phyloP scores from a whole-genome alignment of 1,139 yeast species.

The Kurtzmaniella quercitrusa region DNA sequence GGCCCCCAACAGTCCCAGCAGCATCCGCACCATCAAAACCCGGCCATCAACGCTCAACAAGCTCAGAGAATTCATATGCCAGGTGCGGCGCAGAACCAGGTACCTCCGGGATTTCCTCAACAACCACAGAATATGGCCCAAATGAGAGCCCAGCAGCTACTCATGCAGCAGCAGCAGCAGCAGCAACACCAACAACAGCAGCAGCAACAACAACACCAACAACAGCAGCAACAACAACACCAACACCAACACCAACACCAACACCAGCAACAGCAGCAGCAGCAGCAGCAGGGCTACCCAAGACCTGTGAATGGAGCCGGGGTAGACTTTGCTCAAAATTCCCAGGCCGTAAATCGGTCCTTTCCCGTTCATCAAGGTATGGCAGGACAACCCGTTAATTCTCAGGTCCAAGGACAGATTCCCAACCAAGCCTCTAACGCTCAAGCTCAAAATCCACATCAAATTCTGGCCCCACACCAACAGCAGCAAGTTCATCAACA shows the following conservation, averaged over 20 bases:
- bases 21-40: conserved; percentile 13
- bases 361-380: neutral
- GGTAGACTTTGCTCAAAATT: conserved; percentile 1
- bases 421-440: neutral
- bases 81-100: conserved; percentile 12
- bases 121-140: conserved; percentile 12
- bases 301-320: no score
- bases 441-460: neutral
- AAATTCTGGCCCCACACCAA: neutral
- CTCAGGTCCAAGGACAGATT: conserved; percentile 3
- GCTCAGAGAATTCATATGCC: conserved; percentile 14
- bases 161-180: conserved; percentile 12
- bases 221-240: conserved; percentile 5
- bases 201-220: conserved; percentile 7
- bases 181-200: conserved; percentile 8
- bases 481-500: conserved; percentile 3
- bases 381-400: conserved; percentile 5
- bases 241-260: conserved; percentile 6
- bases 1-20: conserved; percentile 11
- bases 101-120: conserved; percentile 13
- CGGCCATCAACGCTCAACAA: conserved; percentile 13
- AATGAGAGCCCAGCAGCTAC: conserved; percentile 7
- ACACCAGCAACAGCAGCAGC: no score
- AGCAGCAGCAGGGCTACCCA: no score
- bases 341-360: neutral